A percentile compares a stretch with the other conserved stretches of the same genome.
Evolutionary conservation across 2,329 filamentous ascomycete genomes (phyloP).

Genomic region (Paraconiothyrium sp.): DNA sequence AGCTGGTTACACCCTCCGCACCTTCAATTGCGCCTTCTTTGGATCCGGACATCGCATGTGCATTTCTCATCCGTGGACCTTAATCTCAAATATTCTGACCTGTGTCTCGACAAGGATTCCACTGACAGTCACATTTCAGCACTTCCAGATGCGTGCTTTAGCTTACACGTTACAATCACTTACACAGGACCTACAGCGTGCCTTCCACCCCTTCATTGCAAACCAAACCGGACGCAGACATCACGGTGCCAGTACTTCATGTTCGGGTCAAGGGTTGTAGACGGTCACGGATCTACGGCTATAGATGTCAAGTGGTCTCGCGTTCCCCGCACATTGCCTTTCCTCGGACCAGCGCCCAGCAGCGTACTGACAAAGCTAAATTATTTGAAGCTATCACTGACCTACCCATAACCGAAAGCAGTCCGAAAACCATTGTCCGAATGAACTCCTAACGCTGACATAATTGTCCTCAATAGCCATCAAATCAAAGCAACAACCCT

Average conservation of each 20-base stretch:
- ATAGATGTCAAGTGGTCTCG: neutral
- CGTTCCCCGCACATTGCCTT: constrained; percentile 8
- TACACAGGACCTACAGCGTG: too few relatives aligned
- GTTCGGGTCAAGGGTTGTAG: neutral
- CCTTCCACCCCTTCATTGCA: too few relatives aligned
- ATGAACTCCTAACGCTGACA: constrained; percentile 4
- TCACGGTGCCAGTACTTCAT: neutral
- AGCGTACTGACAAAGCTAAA: neutral
- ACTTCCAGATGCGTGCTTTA: neutral
- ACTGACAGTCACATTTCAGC: neutral
- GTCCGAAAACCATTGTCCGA: neutral
- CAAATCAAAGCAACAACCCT: neutral
- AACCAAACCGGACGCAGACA: neutral
- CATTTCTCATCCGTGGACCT: neutral
- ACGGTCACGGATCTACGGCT: neutral
- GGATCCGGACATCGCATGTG: neutral
- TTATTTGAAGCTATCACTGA: neutral
- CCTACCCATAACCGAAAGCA: neutral
- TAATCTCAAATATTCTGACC: neutral
- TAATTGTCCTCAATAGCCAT: neutral
- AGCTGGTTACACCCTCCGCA: neutral
- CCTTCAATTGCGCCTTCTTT: neutral
- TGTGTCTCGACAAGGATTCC: neutral
- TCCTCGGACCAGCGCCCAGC: constrained; percentile 9
- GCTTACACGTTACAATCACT: neutral